phyloP scores from a whole-genome alignment of 305 asterid genomes.

The Lippia alba region DNA sequence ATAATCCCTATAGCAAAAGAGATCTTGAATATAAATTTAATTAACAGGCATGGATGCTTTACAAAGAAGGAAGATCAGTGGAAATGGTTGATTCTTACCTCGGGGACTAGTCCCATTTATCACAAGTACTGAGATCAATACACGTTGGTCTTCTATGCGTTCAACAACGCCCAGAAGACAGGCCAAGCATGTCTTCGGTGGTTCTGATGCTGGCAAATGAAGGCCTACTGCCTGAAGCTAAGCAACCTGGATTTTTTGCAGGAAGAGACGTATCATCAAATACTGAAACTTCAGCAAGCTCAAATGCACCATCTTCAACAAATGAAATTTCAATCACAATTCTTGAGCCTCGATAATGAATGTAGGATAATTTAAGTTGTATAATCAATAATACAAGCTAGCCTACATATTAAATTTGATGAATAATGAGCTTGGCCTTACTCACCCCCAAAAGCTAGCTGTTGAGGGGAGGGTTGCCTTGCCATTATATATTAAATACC shows the following conservation, averaged over 20 bases:
- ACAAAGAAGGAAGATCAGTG: background rate
- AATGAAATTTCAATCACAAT: conserved; percentile 41
- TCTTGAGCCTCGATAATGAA: conserved; percentile 40
- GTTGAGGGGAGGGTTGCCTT: no score
- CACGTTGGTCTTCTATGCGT: conserved; percentile 54
- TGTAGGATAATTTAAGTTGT: no score
- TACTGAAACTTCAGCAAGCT: conserved; percentile 30
- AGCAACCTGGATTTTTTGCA: conserved; percentile 54
- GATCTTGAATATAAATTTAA: background rate
- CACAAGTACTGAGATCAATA: conserved; percentile 40
- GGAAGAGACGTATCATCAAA: conserved; percentile 33
- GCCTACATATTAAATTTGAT: no score
- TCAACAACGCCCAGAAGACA: conserved; percentile 50
- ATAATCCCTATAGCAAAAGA: background rate
- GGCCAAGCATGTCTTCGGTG: conserved; percentile 60
- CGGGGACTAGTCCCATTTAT: conserved; percentile 1
- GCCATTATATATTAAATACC: no score
- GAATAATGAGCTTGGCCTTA: no score
- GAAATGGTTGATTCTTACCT: background rate
- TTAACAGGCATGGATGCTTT: background rate
- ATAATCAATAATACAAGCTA: no score
- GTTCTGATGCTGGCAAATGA: conserved; percentile 54
- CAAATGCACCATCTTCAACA: conserved; percentile 36
- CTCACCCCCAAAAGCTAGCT: no score
- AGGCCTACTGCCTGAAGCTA: conserved; percentile 46